Evolutionary conservation across 352 stramenopile genomes (phyloP), one percentile per base, ranked within the genome.

Genomic region (Thalassiosira allenii): DNA sequence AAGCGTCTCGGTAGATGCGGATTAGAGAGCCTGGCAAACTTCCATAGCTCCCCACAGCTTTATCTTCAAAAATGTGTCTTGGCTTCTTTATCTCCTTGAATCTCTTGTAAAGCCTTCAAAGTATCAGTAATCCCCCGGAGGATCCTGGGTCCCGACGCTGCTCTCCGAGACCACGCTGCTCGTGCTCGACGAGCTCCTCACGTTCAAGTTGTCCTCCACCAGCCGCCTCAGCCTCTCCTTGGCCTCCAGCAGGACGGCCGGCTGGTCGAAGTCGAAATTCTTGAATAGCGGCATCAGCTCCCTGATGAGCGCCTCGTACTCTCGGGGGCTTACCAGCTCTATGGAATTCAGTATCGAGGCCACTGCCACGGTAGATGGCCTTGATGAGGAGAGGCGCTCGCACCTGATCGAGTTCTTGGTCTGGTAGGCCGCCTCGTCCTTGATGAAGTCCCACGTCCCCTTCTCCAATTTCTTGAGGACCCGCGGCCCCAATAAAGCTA

Each of bases 401-500:
- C 6, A 44, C 23, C 47, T 56, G 17, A 56, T 20, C 8, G 47
- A 6, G 47, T 29, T 56, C 47, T 56, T 20, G 47, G 23, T 29
- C 23, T 56, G 47, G 47, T 56, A 56, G n/a, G 47, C 47, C 5
- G n/a, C 5, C 47, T 56, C 47, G 47, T 56, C 47, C n/a, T 9
- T 8, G 8, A 56, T 6, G 14, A 44, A 44, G 37, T 44, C 37
- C 6, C 6, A 44, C 37, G 37, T 44, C 6, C 37, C 14, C 43
- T 17, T 64, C 47, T 1, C 29, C 20, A 40, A 64, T 52, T 14
- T 30, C 51, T 44, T 44, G 37, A 6, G 37, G 17, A 25, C 32
- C 5, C 72, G 54, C 9, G 32, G 23, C 2, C 44, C 14, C 33
- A 70, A n/a, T n/a, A 83, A 25, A 5, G 51, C 57, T 8, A 83